phyloP scores from a whole-genome alignment of 345 rosid species.

The Angophora floribunda region DNA sequence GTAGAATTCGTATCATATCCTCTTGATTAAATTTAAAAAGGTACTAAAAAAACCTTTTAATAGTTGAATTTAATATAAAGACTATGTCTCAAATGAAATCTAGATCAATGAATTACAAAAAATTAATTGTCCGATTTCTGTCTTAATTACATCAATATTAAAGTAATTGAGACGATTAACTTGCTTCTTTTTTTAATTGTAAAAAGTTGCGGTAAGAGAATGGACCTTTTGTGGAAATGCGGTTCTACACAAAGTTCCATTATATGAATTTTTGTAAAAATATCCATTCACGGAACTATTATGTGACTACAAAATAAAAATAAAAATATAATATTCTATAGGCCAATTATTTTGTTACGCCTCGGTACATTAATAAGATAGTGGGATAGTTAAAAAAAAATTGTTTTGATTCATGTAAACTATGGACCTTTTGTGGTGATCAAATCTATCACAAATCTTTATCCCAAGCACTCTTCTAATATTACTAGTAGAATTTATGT shows the following conservation, averaged over 20 bases:
- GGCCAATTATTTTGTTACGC: accelerated
- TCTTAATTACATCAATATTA: not conserved
- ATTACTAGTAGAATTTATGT: not conserved
- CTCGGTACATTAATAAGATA: not conserved
- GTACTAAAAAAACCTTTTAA: accelerated
- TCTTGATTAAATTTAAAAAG: not conserved
- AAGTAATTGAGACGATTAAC: not conserved
- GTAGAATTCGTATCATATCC: not conserved
- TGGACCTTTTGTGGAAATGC: accelerated
- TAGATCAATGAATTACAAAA: accelerated
- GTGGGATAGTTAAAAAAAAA: accelerated
- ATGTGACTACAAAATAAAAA: not conserved
- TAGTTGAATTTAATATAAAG: accelerated
- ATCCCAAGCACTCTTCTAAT: not conserved
- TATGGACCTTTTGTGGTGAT: not conserved
- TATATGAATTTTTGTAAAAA: accelerated
- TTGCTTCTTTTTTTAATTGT: not conserved
- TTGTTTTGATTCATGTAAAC: not conserved
- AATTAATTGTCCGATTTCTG: accelerated
- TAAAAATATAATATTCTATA: accelerated
- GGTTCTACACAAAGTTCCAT: not conserved
- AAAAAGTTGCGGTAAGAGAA: accelerated
- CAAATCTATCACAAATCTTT: not conserved
- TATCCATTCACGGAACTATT: accelerated
- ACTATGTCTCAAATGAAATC: not conserved